phyloP scores from a whole-genome alignment of 768 basidiomycete genomes.

The Lepiota subincarnata region DNA sequence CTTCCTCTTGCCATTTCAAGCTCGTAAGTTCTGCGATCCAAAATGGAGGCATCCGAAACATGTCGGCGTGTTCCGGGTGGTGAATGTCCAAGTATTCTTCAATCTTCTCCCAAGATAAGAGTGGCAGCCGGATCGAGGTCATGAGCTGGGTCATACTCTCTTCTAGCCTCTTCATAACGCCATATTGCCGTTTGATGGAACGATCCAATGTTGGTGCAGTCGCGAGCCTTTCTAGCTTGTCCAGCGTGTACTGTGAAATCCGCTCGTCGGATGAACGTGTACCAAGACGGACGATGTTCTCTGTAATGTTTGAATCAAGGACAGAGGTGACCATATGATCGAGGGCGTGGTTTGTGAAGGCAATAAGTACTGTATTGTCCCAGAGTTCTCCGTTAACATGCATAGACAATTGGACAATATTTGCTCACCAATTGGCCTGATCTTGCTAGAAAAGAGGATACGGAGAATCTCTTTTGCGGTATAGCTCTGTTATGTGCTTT shows the following conservation, averaged over 20 bases:
- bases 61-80: constrained; percentile 45
- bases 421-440: constrained; percentile 40
- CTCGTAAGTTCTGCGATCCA: constrained; percentile 36
- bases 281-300: constrained; percentile 63
- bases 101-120: constrained; percentile 30
- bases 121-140: constrained; percentile 22
- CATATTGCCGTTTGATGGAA: constrained; percentile 28
- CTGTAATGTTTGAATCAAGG: constrained; percentile 61
- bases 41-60: constrained; percentile 37
- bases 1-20: neutral
- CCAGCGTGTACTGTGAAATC: constrained; percentile 57
- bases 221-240: constrained; percentile 48
- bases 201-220: constrained; percentile 36
- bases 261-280: constrained; percentile 58
- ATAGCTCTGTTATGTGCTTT: constrained; percentile 40
- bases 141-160: constrained; percentile 40
- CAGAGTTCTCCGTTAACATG: too few relatives aligned
- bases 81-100: constrained; percentile 36
- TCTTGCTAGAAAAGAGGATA: constrained; percentile 49
- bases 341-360: constrained; percentile 78
- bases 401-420: neutral
- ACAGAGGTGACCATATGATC: constrained; percentile 68
- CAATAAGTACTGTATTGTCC: constrained; percentile 26
- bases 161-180: constrained; percentile 41
- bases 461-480: constrained; percentile 69